Conservation (phyloP, 495 filamentous ascomycete species). For the Pseudomonodictys pantanalensis region DNA sequence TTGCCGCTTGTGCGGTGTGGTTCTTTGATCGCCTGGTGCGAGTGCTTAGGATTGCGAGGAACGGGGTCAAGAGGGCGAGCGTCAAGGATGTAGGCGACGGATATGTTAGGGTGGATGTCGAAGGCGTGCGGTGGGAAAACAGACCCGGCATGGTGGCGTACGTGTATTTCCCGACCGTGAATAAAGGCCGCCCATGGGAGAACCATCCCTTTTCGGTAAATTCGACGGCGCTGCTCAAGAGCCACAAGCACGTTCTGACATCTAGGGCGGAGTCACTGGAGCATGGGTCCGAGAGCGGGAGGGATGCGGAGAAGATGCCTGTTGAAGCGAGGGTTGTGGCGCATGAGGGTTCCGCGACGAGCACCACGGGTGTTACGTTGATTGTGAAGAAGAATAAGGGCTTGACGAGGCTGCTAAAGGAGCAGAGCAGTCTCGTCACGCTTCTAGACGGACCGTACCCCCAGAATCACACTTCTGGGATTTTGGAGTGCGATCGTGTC, state of each 20-base stretch:
- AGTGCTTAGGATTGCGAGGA: constrained; percentile 33
- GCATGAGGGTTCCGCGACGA: neutral
- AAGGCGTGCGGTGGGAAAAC: constrained; percentile 37
- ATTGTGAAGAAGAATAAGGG: neutral
- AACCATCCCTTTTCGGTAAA: constrained; percentile 51
- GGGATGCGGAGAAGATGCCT: too few relatives aligned
- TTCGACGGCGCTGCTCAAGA: neutral
- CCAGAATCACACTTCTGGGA: neutral
- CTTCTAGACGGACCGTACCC: neutral
- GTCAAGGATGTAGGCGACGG: constrained; percentile 39
- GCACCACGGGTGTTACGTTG: neutral
- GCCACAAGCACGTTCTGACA: neutral
- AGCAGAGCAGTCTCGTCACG: neutral
- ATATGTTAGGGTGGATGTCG: constrained; percentile 42
- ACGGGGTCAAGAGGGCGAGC: constrained; percentile 34
- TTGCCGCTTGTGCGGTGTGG: constrained; percentile 45
- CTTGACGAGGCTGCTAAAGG: neutral
- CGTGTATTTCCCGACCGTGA: constrained; percentile 47
- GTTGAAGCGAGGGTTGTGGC: neutral
- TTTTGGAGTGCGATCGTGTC: neutral
- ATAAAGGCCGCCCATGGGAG: constrained; percentile 44
- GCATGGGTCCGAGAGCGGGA: neutral
- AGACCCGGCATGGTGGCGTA: constrained; percentile 38
- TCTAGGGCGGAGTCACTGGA: neutral
- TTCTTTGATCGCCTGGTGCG: constrained; percentile 44